These are phyloP conservation scores for Papiliotrema fonsecae DNA, from an alignment of 1,284 basidiomycete genomes.

Conservation along the genomic window DNA sequence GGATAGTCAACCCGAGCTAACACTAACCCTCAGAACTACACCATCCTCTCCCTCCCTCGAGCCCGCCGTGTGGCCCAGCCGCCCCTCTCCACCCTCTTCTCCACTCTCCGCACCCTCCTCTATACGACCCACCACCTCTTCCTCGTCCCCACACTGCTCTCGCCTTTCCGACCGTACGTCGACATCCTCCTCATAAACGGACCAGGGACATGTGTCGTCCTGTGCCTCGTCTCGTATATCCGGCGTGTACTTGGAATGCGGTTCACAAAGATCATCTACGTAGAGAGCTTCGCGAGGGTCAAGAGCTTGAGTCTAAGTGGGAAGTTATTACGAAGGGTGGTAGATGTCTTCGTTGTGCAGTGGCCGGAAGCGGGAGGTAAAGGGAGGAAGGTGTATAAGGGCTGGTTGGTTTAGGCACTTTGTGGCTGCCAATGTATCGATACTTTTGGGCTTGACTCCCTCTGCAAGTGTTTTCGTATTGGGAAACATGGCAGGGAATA, in stretches of 20 bases:
- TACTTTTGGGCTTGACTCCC: too few relatives aligned
- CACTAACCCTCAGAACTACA: constrained; percentile 14
- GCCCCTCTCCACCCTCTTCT: constrained; percentile 61
- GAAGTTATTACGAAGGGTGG: constrained; percentile 69
- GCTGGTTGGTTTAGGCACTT: constrained; percentile 9
- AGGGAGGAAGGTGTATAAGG: background rate
- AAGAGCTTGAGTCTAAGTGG: constrained; percentile 76
- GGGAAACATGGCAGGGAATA: too few relatives aligned
- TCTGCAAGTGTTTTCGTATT: too few relatives aligned
- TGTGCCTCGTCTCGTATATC: constrained; percentile 68
- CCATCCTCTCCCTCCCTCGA: constrained; percentile 67
- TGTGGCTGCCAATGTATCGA: too few relatives aligned
- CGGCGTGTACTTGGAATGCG: constrained; percentile 71
- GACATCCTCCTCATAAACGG: constrained; percentile 89
- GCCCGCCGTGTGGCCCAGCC: constrained; percentile 80
- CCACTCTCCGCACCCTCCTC: constrained; percentile 60
- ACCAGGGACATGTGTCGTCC: constrained; percentile 84
- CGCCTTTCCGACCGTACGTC: constrained; percentile 52
- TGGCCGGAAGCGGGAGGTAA: constrained; percentile 59
- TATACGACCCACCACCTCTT: constrained; percentile 58
- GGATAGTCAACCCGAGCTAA: too few relatives aligned
- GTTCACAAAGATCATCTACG: constrained; percentile 74
- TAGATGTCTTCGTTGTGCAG: constrained; percentile 83
- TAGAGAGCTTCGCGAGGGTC: constrained; percentile 93
- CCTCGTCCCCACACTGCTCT: constrained; percentile 50